Base-by-base conservation (phyloP, 108 stramenopile genomes). In the Fragilaria crotonensis region DNA sequence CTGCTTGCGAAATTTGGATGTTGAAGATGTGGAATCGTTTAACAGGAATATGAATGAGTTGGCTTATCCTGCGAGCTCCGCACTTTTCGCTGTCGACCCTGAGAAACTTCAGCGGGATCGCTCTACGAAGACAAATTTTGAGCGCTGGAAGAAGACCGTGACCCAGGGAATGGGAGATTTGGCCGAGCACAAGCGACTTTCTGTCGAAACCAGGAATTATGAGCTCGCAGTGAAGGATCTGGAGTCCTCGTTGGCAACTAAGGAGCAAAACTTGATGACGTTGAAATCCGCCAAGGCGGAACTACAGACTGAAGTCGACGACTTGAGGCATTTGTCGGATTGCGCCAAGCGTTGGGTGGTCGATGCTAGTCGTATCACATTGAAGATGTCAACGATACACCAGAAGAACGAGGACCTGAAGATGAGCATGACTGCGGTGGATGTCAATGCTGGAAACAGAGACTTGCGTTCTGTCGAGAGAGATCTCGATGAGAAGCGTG, bases 401-500 rank as follows among this genome's bases (percentile, higher is more conserved):
- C 87, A 84, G 71, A 76, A 79, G 50, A 67, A 63, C 2, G 53
- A 75, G 25, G 45, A 64, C 25, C 62, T 71, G 30, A 57, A 70
- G 28, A 67, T 60, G 29, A 49, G 36, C 33, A 31, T 44, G 17
- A 19, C 57, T 14, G 66, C 64, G n/a, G n/a, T n/a, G n/a, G n/a
- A n/a, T n/a, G n/a, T n/a, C n/a, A n/a, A n/a, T 33, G 61, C 48
- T 30, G 68, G 73, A 31, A 72, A 69, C 0, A 59, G 85, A n/a
- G 79, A 81, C 49, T 64, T 90, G 30, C 69, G 73, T 30, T 70
- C 71, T 27, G 85, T 83, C 18, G 85, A 87, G 52, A 58, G 45
- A 30, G 81, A 85, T 41, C 62, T 90, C 2, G 27, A 65, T 4
- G 75, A 81, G 0, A 44, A 51, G 5, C 59, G 45, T 0, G 65